Evolutionary conservation across 179 eudicot genomes (phyloP).

Genomic region (Heliamphora pulchella): DNA sequence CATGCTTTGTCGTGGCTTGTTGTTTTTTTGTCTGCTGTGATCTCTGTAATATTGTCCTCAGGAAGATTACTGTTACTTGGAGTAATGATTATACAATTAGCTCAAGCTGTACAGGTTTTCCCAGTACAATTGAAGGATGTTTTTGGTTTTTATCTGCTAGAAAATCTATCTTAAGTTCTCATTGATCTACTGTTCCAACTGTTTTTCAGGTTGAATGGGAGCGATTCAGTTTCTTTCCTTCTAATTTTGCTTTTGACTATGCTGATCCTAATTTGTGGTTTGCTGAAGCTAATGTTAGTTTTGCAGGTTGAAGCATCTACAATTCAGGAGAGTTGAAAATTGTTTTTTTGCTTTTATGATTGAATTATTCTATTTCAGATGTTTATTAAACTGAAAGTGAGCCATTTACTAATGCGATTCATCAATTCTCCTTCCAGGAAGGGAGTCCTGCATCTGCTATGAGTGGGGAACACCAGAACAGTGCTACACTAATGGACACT

Average conservation of each 20-base stretch:
- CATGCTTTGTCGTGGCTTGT: neutral
- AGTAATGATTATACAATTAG: neutral
- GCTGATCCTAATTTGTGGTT: neutral
- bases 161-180: constrained; percentile 2
- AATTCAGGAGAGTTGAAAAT: constrained; percentile 15
- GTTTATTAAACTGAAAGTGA: neutral
- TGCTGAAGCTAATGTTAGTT: constrained; percentile 11
- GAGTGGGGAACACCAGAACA: constrained; percentile 1
- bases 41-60: neutral
- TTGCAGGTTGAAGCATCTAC: constrained; percentile 13
- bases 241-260: neutral
- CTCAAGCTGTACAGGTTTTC: constrained; percentile 7
- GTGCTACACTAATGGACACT: neutral
- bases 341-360: neutral
- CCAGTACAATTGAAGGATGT: neutral
- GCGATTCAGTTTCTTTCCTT: neutral
- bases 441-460: neutral
- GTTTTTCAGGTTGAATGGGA: constrained; percentile 11
- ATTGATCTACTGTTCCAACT: neutral
- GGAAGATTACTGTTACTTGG: neutral
- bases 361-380: neutral
- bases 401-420: neutral
- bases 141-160: neutral
- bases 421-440: neutral
- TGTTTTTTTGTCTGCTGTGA: neutral